A percentile compares a stretch with the other conserved stretches of the same genome.
Evolutionary conservation across 441 rosid species (phyloP).

Genomic region (Viola pubescens): DNA sequence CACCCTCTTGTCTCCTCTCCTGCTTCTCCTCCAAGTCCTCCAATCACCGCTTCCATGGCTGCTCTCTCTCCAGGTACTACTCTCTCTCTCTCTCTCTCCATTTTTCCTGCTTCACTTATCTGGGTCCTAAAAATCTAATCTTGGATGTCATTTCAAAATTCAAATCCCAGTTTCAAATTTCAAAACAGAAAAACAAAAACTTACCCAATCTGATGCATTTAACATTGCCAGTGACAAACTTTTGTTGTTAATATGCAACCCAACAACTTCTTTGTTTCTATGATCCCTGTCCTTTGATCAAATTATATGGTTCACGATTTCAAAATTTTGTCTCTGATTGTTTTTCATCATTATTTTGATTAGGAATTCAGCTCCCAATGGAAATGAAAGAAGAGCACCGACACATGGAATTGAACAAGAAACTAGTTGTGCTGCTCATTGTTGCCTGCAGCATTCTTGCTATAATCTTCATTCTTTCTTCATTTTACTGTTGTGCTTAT

Average conservation of each 20-base stretch:
- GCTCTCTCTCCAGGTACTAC: constrained; percentile 63
- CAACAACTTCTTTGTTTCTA: not conserved
- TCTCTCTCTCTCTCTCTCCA: too few relatives aligned
- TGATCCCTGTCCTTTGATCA: constrained; percentile 1
- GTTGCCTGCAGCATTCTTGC: constrained; percentile 47
- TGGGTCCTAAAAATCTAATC: not conserved
- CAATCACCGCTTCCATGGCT: constrained; percentile 42
- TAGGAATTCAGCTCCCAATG: constrained; percentile 38
- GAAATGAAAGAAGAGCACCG: constrained; percentile 36
- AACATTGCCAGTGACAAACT: not conserved
- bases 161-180: constrained; percentile 11
- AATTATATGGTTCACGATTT: not conserved
- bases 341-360: not conserved
- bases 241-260: too few relatives aligned
- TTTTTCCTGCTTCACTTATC: too few relatives aligned
- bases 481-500: constrained; percentile 46
- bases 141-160: constrained; percentile 6
- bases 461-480: constrained; percentile 29
- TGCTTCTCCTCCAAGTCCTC: constrained; percentile 25
- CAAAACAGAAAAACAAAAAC: not conserved
- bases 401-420: constrained; percentile 43
- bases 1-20: constrained; percentile 32
- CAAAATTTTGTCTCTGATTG: not conserved
- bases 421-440: constrained; percentile 36
- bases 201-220: constrained; percentile 20